Base-by-base conservation (phyloP, 805 yeast species). In the Osmozyma mogii region DNA sequence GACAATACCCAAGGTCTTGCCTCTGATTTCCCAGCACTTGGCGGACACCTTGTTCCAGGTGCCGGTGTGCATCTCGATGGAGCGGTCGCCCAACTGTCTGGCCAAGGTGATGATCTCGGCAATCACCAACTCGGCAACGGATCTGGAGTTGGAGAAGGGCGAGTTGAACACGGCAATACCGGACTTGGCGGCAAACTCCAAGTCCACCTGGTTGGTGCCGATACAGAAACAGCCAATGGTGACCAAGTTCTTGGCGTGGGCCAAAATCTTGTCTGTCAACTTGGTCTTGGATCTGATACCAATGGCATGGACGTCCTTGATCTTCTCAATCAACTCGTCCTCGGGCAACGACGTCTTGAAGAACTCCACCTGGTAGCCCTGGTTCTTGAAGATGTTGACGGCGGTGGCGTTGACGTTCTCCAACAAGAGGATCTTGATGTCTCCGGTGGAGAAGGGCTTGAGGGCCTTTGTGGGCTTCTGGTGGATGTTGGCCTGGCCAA, bases 11-110 rank as follows among this genome's bases (percentile, higher is more conserved):
- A 92, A 70, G 28, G 98, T 89, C 63, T 92, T 92, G 45, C 98
- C 98, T 67, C 98, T 83, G 46, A 92, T 88, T 66, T 92, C 98
- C 97, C 97, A 92, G 67, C 98, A 92, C 60, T 75, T 87, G 44
- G 84, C 71, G 49, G 83, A 70, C 47, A 89, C 96, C 68, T 92
- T 92, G 70, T 92, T 92, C 98, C 98, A 92, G 39, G 89, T 78
- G 43, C 96, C 96, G 32, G 89, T 74, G 68, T 89, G 98, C 68
- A 92, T 56, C 68, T 92, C 98, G 43, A 81, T 80, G 20, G 95
- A 84, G 64, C 98, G 79, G 61, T 92, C 98, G 51, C 96, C 95
- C 39, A 89, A 61, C 67, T 92, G 98, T 68, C 98, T 81, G 17
- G 98, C 95, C 50, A 92, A 70, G 27, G 92, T 68, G 55, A 92